Conservation (phyloP, 192 early-diverging fungal species). For the Phycomyces blakesleeanus region DNA sequence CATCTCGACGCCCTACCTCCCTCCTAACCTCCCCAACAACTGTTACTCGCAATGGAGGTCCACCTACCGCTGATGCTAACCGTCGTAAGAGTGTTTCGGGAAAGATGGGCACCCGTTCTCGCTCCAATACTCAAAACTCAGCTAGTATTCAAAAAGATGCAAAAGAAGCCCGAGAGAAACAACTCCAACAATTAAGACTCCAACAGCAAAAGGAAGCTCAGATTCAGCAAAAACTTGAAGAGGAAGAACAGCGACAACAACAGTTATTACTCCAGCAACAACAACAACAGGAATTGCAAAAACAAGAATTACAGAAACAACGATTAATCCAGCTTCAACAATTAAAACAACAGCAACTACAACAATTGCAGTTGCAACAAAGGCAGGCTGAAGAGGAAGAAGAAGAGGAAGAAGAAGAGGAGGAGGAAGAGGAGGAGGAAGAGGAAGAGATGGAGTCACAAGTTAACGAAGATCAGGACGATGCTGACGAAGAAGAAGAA, state of each 20-base stretch:
- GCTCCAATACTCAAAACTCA: conserved; percentile 15
- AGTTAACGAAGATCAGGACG: not conserved
- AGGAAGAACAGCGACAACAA: not conserved
- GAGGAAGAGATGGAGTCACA: conserved; percentile 29
- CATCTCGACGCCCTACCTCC: conserved; percentile 10
- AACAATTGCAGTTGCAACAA: conserved; percentile 18
- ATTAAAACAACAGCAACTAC: conserved; percentile 14
- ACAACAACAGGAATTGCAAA: conserved; percentile 19
- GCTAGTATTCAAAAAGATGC: not conserved
- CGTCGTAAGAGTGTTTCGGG: not conserved
- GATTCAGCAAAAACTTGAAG: conserved; percentile 20
- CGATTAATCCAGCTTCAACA: conserved; percentile 11
- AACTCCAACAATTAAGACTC: conserved; percentile 17
- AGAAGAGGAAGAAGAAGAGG: conserved; percentile 24
- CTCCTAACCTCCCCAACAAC: conserved; percentile 13
- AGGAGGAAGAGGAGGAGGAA: conserved; percentile 30
- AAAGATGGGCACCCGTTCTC: conserved; percentile 11
- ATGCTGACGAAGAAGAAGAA: conserved; percentile 5
- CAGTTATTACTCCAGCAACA: not conserved
- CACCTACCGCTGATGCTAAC: not conserved
- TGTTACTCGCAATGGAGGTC: not conserved
- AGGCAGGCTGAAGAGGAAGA: conserved; percentile 17
- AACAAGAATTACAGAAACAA: not conserved
- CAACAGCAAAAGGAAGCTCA: conserved; percentile 21
- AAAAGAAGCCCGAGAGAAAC: conserved; percentile 8